Evolutionary conservation across 345 rosid genomes (phyloP).

Genomic region (Aquilaria yunnanensis): DNA sequence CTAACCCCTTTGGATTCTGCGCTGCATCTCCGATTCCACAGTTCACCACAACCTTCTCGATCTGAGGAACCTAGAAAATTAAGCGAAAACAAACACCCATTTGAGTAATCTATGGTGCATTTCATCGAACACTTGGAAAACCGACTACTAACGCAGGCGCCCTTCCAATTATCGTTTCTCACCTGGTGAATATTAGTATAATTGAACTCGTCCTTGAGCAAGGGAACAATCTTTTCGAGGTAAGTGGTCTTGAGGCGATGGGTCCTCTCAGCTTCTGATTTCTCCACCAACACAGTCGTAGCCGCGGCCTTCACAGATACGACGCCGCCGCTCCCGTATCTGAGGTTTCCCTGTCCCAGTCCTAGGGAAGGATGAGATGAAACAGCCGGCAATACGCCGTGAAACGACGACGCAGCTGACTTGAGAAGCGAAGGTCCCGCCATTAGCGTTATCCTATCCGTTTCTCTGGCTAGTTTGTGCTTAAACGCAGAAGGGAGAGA

Average conservation of each 20-base stretch:
- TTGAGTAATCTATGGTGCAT: not conserved
- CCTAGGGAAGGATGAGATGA: constrained; percentile 31
- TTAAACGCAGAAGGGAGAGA: not conserved
- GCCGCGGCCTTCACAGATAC: constrained; percentile 48
- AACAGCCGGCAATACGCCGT: constrained; percentile 36
- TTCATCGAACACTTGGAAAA: not conserved
- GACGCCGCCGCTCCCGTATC: constrained; percentile 24
- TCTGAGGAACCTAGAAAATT: constrained; percentile 60
- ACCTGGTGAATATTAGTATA: constrained; percentile 84
- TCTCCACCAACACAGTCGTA: constrained; percentile 62
- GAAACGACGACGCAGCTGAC: constrained; percentile 51
- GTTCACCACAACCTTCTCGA: constrained; percentile 80
- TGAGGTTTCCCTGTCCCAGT: constrained; percentile 16
- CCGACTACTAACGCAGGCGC: not conserved
- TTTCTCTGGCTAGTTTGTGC: not conserved
- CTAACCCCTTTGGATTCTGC: constrained; percentile 86
- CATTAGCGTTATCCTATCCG: constrained; percentile 20
- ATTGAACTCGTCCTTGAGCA: constrained; percentile 75
- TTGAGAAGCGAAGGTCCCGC: constrained; percentile 45
- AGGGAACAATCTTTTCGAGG: constrained; percentile 76
- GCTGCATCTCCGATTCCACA: constrained; percentile 98
- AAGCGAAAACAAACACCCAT: constrained; percentile 3
- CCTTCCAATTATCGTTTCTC: not conserved
- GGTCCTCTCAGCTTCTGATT: constrained; percentile 64
- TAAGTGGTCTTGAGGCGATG: constrained; percentile 61